These are phyloP conservation scores for Stephania yunnanensis DNA, from an alignment of 164 flowering plant species.

Conservation along the genomic window DNA sequence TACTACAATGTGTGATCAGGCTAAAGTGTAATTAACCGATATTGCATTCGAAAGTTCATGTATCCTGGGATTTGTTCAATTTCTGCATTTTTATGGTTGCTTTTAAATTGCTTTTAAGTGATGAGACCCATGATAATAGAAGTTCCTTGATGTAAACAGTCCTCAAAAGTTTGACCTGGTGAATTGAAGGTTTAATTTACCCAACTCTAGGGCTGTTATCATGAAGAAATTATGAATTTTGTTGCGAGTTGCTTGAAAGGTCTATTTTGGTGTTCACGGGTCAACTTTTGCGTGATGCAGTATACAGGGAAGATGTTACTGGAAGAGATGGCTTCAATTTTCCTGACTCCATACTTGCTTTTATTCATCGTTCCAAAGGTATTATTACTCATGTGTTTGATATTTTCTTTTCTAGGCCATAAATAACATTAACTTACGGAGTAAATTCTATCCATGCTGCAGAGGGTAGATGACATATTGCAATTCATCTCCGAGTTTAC, in stretches of 20 bases:
- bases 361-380: slow-evolving; percentile 89
- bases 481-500: slow-evolving; percentile 88
- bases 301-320: slow-evolving; percentile 92
- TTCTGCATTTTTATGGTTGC: no score
- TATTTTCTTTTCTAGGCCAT: neutral
- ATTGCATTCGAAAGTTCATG: no score
- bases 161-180: neutral
- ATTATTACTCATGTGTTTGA: neutral
- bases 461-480: slow-evolving; percentile 89
- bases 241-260: slow-evolving; percentile 1
- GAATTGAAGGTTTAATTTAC: neutral
- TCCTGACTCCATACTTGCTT: slow-evolving; percentile 86
- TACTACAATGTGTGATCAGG: no score
- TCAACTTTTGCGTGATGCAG: slow-evolving; percentile 37
- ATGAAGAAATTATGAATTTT: neutral
- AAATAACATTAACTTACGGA: neutral
- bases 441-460: slow-evolving; percentile 23
- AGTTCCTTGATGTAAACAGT: no score
- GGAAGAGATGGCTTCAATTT: slow-evolving; percentile 98
- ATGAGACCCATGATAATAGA: no score
- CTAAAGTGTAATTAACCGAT: no score
- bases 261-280: slow-evolving; percentile 8
- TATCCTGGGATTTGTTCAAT: no score
- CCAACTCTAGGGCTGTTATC: neutral
- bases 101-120: no score